Conservation (phyloP, 2,329 filamentous ascomycete genomes). For the Hymenoscyphus scutula region DNA sequence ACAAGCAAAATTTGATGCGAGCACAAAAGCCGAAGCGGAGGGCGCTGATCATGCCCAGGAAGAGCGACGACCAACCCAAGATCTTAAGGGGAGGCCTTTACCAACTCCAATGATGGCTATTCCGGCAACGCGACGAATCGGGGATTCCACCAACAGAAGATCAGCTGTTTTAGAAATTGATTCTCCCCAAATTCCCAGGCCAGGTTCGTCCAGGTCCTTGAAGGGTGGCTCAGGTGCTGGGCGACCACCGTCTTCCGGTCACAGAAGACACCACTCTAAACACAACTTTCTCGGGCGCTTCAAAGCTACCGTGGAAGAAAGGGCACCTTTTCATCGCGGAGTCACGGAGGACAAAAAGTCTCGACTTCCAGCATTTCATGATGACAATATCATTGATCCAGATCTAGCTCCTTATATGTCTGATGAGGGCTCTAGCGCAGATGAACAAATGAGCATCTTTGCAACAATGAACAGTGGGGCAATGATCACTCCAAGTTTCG, state of each 20-base stretch:
- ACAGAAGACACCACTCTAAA: slow-evolving; percentile 84
- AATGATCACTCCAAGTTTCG: slow-evolving; percentile 61
- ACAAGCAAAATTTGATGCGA: slow-evolving; percentile 44
- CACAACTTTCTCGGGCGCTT: slow-evolving; percentile 78
- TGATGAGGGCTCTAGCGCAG: slow-evolving; percentile 86
- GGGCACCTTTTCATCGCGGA: slow-evolving; percentile 82
- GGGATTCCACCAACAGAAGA: slow-evolving; percentile 76
- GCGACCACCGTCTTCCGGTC: slow-evolving; percentile 73
- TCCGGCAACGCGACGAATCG: slow-evolving; percentile 61
- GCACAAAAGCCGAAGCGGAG: slow-evolving; percentile 42
- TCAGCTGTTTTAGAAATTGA: slow-evolving; percentile 92
- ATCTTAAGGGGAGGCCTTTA: slow-evolving; percentile 49
- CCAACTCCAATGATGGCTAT: slow-evolving; percentile 72
- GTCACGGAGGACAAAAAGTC: slow-evolving; percentile 67
- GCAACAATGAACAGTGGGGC: slow-evolving; percentile 68
- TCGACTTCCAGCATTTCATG: slow-evolving; percentile 87
- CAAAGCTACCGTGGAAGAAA: slow-evolving; percentile 70
- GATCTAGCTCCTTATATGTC: slow-evolving; percentile 95
- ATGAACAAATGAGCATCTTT: slow-evolving; percentile 87
- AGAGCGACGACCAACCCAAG: slow-evolving; percentile 32
- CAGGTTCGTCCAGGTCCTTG: slow-evolving; percentile 88
- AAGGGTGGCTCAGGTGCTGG: slow-evolving; percentile 64
- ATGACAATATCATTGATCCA: slow-evolving; percentile 97
- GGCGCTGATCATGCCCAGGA: slow-evolving; percentile 33
- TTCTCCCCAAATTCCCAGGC: slow-evolving; percentile 76